Base-by-base conservation (phyloP, 257 asterid genomes). In the Penstemon barbatus region DNA sequence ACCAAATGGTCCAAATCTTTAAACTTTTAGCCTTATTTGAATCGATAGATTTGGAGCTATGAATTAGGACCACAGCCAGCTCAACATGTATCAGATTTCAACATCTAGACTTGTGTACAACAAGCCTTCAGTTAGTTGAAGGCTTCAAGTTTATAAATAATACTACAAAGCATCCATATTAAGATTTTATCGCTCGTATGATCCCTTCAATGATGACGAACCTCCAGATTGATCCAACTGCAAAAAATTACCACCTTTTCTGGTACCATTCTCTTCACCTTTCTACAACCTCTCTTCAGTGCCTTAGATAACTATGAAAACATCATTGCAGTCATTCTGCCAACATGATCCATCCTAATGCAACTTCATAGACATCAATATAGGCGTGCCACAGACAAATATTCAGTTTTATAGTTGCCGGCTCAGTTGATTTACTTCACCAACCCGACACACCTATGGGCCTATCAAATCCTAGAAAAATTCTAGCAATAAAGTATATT, bases 401-500 rank as follows among this genome's bases (percentile, higher is more conserved):
- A 0, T 41, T 52, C 50, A 6, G 57, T 37, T 40, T 48, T 37
- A 41, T 42, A 1, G 58, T 54, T 54, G 66, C 66, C 19, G 36
- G 46, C 49, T 53, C 57, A 25, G 38, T 25, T 25, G 33, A 25
- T 25, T 25, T 25, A 25, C 2, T 25, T 25, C 6, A 36, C 37
- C 13, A 60, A 41, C 13, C 19, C 68, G 61, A 37, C 33, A 44
- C 11, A 50, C 63, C 38, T 62, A 56, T 51, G 46, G 49, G 38
- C 33, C 72, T 40, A 70, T 11, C 66, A 59, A 33, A 18, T 57
- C 7, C 40, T 46, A 58, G 66, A 46, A 13, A 52, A 72, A 50
- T 57, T 73, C 48, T 41, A 54, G 40, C n/a, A 57, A 67, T 39
- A 8, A 68, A 74, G 51, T 65, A 70, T 37, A 65, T 44, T 54